Base-by-base conservation (phyloP, 1,284 basidiomycete species). In the Ustilago hordei region DNA sequence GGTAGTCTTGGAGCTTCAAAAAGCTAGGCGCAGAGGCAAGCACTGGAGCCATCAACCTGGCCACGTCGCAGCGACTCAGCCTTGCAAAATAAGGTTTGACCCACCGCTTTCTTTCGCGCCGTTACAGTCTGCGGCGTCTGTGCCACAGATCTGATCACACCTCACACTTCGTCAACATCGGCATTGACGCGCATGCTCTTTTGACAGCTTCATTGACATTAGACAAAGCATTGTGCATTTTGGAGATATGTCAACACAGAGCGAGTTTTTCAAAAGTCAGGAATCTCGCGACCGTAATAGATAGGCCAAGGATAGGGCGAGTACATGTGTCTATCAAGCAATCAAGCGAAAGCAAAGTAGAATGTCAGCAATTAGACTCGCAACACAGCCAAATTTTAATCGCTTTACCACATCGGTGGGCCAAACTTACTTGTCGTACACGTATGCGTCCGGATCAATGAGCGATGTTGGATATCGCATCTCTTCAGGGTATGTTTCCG, bases 251-350 rank as follows among this genome's bases (percentile, higher is more conserved):
- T 9, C 5, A 34, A 17, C 28, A 38, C 15, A 28, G 19, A 47
- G 28, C 19, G 19, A n/a, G n/a, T 7, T 19, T 11, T 19, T 68
- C 38, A 73, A 35, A 68, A 73, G 58, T 73, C 65, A 0, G 70
- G 70, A 3, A 61, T 43, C 3, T 63, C 61, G 0, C 59, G 55
- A 28, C 60, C 63, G 55, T 79, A 79, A 55, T 77, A 79, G 57
- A 74, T 74, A 3, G 78, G 78, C 62, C 66, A 77, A n/a, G 64
- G 69, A 43, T 77, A 79, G 5, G 78, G 78, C n/a, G 75, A 77
- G 58, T 79, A 79, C 50, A 70, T 62, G 50, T 79, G 78, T 48
- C 75, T 71, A 60, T 63, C 28, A 11, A 17, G 23, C 32, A n/a
- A 11, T 13, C 41, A 36, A 61, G 23, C 2, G 11, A 17, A 36